Conservation (phyloP, 768 basidiomycete genomes). For the Brasilioporus rufonigricans region DNA sequence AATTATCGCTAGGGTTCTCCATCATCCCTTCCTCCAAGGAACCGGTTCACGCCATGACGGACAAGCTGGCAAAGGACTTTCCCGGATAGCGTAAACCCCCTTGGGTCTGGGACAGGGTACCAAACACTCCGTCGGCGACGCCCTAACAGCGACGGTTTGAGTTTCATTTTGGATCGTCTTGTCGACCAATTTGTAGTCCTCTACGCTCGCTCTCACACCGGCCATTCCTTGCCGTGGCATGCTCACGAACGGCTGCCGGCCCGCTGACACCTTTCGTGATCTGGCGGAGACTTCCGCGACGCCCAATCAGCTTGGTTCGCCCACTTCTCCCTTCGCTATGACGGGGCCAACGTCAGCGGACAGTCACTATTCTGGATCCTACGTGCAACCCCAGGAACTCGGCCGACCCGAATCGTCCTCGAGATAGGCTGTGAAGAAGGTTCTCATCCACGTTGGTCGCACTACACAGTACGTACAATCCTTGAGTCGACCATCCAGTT, state of each 20-base stretch:
- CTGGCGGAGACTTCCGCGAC: background rate
- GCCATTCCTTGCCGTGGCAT: slow-evolving; percentile 20
- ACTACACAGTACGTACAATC: slow-evolving; percentile 5
- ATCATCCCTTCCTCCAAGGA: slow-evolving; percentile 8
- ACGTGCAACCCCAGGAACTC: background rate
- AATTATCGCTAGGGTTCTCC: slow-evolving; percentile 5
- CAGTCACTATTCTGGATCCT: background rate
- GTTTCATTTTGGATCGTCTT: slow-evolving; percentile 32
- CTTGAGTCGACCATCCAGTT: background rate
- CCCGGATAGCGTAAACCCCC: slow-evolving; percentile 8
- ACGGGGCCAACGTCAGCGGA: background rate
- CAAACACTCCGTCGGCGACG: slow-evolving; percentile 19
- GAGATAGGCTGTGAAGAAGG: slow-evolving; percentile 1
- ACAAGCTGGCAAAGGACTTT: slow-evolving; percentile 8
- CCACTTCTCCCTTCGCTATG: background rate
- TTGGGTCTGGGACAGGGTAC: slow-evolving; percentile 6
- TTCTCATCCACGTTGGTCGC: slow-evolving; percentile 3
- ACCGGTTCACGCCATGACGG: slow-evolving; percentile 13
- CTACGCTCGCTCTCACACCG: slow-evolving; percentile 26
- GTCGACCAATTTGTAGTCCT: slow-evolving; percentile 15
- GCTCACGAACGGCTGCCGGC: slow-evolving; percentile 1
- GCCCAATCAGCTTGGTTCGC: background rate
- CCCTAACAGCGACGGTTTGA: slow-evolving; percentile 29
- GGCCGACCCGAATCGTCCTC: background rate
- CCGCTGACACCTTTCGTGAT: background rate